Evolutionary conservation across 2,329 filamentous ascomycete species (phyloP), one percentile per base, ranked within the genome.

Genomic region (Davidsoniella eucalypti): DNA sequence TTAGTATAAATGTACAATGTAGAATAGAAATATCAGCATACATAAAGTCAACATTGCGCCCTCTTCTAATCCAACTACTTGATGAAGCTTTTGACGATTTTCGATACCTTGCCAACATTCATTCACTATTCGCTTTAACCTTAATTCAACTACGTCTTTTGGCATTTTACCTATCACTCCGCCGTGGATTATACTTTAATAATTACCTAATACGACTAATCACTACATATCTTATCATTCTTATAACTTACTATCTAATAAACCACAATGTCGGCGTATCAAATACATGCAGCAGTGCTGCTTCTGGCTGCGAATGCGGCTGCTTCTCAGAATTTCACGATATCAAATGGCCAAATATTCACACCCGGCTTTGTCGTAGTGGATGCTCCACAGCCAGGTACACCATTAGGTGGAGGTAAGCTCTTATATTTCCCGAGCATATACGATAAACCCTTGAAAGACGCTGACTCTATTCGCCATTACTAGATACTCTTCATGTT

Each of bases 281-380:
- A 47, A 21, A 9, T 45, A 14, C 43, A 36, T 16, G 17, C 36
- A 23, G 51, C 51, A 26, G 39, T n/a, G 17, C 17, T 49, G 39
- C 48, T 64, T n/a, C 55, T 65, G 12, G 51, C 61, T 21, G 55
- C 56, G 38, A 56, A 53, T 14, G 53, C 58, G 14, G 53, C 57
- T 7, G 65, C 65, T 5, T 58, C 64, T 40, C 66, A 69, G 17
- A 50, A 50, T 54, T 81, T 82, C 57, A 76, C 72, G 17, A 71
- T 77, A 47, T 63, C 75, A 18, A 75, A 75, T 56, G 80, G 80
- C 14, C 78, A 84, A 57, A 73, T 85, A 49, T 83, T 73, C 58
- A 85, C 80, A 0, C 80, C 80, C 0, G 80, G 81, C 0, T 71
- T 84, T 50, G 79, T 72, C 21, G 73, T 84, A 51, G 65, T 84